Base-by-base conservation (phyloP, 2,329 filamentous ascomycete genomes). In the Claviceps digitariae region DNA sequence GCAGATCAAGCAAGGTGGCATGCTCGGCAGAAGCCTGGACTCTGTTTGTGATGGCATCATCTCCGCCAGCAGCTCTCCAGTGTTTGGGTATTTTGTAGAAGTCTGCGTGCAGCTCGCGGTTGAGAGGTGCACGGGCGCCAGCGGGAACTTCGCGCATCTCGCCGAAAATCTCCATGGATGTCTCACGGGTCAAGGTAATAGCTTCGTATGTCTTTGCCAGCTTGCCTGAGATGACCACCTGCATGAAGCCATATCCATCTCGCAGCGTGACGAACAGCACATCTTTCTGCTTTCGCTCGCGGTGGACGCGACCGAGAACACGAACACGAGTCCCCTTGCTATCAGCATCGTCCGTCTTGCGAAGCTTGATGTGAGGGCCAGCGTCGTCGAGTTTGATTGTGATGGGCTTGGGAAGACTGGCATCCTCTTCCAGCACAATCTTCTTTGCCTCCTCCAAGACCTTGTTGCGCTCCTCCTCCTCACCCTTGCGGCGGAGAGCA, bases 181-280 rank as follows among this genome's bases (percentile, higher is more conserved):
- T 93, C 71, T 91, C 90, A 57, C 86, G 83, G 34, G 88, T 87
- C 61, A 96, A 79, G 25, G 86, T 90, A 61, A 95, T 74, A 57
- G 88, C 87, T 64, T 95, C 89, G 73, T 94, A 94, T n/a, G 87
- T 91, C 75, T 89, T 90, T 60, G 88, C 85, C 61, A 97, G 77
- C 57, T 89, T 78, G 54, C 90, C 90, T 3, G 76, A 69, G 60
- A 96, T 74, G 57, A 59, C 58, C 38, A 59, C 58, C 55, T 63
- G 61, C 58, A 63, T 58, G 40, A 58, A 58, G 45, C 64, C 65
- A 63, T 90, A 87, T 55, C 90, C 90, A 65, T 94, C 88, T 57
- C 83, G 77, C 58, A 95, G 74, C n/a, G 85, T 91, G 64, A 95
- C 76, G 70, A 95, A 96, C 53, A 89, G 83, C 58, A 88, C 80